Percentiles rank a stretch among this genome's conserved stretches.
phyloP scores from a whole-genome alignment of 2,329 filamentous ascomycete genomes.

The Bipolaris oryzae region DNA sequence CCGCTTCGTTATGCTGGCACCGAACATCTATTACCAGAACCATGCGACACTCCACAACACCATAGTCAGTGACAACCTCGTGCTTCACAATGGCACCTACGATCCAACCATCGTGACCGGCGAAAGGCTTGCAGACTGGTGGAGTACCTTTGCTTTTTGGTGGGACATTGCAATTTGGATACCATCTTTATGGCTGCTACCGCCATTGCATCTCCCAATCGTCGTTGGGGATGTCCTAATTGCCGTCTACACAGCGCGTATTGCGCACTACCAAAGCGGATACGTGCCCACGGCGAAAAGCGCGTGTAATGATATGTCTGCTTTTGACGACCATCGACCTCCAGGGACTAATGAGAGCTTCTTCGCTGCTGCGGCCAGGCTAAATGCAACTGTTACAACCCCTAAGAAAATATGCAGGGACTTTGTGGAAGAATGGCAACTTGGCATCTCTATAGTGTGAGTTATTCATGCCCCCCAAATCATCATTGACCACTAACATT shows the following conservation, averaged over 20 bases:
- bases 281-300: slow-evolving; percentile 13
- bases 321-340: slow-evolving; percentile 7
- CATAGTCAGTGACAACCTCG: slow-evolving; percentile 10
- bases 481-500: neutral
- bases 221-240: slow-evolving; percentile 10
- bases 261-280: slow-evolving; percentile 13
- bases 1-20: slow-evolving; percentile 12
- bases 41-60: slow-evolving; percentile 5
- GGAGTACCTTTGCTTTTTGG: slow-evolving; percentile 8
- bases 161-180: slow-evolving; percentile 13
- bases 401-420: slow-evolving; percentile 28
- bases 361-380: slow-evolving; percentile 31
- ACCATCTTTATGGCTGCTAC: slow-evolving; percentile 3
- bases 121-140: slow-evolving; percentile 17
- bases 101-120: slow-evolving; percentile 7
- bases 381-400: slow-evolving; percentile 27
- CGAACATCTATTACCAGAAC: slow-evolving; percentile 7
- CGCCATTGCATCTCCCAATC: slow-evolving; percentile 19
- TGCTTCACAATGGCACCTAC: slow-evolving; percentile 23
- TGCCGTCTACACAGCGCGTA: slow-evolving; percentile 9
- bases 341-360: slow-evolving; percentile 36
- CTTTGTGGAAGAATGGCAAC: slow-evolving; percentile 33
- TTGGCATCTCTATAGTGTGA: slow-evolving; percentile 27
- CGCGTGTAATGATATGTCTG: slow-evolving; percentile 3
- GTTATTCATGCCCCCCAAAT: neutral